A percentile compares a stretch with the other conserved stretches of the same genome.
These are phyloP conservation scores for Emericellopsis atlantica DNA, from an alignment of 2,329 filamentous ascomycete species.

Conservation along the genomic window DNA sequence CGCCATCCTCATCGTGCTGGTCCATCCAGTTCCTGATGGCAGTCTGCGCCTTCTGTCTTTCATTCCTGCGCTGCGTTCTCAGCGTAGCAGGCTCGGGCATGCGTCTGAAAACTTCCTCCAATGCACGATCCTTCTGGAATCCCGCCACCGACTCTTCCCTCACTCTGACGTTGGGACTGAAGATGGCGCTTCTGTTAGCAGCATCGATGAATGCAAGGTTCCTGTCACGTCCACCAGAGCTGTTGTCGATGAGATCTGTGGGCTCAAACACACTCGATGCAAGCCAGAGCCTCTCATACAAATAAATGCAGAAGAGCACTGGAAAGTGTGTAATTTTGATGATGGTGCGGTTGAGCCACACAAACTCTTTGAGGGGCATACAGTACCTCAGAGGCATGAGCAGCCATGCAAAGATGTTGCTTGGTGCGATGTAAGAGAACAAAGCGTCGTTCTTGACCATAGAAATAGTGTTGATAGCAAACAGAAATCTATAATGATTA, in stretches of 20 bases:
- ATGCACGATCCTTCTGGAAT: conserved; percentile 75
- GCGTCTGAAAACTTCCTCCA: conserved; percentile 81
- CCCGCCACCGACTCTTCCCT: conserved; percentile 81
- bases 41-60: conserved; percentile 62
- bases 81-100: conserved; percentile 53
- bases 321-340: conserved; percentile 90
- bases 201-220: conserved; percentile 46
- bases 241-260: conserved; percentile 72
- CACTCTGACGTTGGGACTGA: conserved; percentile 59
- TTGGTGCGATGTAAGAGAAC: conserved; percentile 86
- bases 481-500: conserved; percentile 53
- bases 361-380: conserved; percentile 69
- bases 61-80: conserved; percentile 45
- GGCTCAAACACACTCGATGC: conserved; percentile 67
- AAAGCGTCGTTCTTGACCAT: conserved; percentile 98
- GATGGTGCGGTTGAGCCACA: conserved; percentile 75
- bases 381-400: conserved; percentile 71
- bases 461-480: conserved; percentile 92
- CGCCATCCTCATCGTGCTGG: conserved; percentile 40
- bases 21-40: conserved; percentile 91
- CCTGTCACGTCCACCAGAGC: conserved; percentile 34
- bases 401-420: conserved; percentile 84
- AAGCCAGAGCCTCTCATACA: conserved; percentile 74
- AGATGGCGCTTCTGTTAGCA: conserved; percentile 45
- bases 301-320: conserved; percentile 71